Conservation (phyloP, 176 grass and related monocot species). For the Aegilops sharonensis region DNA sequence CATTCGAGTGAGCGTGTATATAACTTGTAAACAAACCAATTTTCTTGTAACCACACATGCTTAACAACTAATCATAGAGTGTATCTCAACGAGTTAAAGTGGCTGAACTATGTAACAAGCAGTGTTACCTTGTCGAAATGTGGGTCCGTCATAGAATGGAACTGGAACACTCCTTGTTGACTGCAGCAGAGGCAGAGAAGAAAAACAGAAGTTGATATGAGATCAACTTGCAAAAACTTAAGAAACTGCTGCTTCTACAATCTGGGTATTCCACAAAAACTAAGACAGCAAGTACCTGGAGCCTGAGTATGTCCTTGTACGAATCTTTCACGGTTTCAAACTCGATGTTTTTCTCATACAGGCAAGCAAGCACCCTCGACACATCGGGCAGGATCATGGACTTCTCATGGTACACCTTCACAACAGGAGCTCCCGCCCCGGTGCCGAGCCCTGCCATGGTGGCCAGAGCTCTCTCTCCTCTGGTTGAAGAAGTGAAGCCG, state of each 20-base stretch:
- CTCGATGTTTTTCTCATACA: slow-evolving; percentile 77
- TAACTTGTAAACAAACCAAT: background rate
- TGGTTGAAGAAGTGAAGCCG: slow-evolving; percentile 30
- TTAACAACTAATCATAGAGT: slow-evolving; percentile 1
- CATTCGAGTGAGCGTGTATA: background rate
- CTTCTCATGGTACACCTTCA: slow-evolving; percentile 71
- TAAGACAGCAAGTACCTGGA: slow-evolving; percentile 59
- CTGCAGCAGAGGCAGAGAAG: slow-evolving; percentile 34
- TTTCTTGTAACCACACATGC: background rate
- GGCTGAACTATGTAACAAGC: background rate
- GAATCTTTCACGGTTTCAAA: slow-evolving; percentile 40
- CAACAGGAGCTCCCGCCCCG: slow-evolving; percentile 22
- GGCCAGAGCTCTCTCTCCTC: slow-evolving; percentile 17
- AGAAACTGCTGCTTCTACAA: slow-evolving; percentile 5
- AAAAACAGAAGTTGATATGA: background rate
- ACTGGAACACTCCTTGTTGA: slow-evolving; percentile 63
- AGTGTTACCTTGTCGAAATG: slow-evolving; percentile 65
- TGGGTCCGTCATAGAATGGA: slow-evolving; percentile 53
- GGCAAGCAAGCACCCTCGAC: slow-evolving; percentile 80
- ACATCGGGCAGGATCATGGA: slow-evolving; percentile 68
- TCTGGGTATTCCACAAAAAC: background rate
- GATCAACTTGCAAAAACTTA: background rate
- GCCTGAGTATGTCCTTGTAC: slow-evolving; percentile 60
- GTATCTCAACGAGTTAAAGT: background rate
- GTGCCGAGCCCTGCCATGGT: slow-evolving; percentile 57